These are phyloP conservation scores for Wickerhamomyces bovis DNA, from an alignment of 805 yeast genomes.

Conservation along the genomic window DNA sequence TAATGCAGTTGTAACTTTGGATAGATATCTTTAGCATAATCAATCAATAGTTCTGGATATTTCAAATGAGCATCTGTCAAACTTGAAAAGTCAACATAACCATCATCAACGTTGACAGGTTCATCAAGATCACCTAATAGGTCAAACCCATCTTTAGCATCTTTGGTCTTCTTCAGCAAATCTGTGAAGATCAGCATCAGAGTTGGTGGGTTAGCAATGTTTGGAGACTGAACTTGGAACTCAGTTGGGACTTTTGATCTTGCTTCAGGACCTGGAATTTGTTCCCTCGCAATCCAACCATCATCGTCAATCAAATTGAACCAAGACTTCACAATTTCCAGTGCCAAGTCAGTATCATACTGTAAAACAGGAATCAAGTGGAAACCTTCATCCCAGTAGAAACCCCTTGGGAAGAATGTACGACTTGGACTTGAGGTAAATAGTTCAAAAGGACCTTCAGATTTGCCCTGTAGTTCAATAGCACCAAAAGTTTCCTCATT, in stretches of 20 bases:
- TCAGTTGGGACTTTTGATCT: constrained; percentile 80
- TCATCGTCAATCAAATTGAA: constrained; percentile 75
- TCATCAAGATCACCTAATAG: constrained; percentile 25
- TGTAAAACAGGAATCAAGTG: constrained; percentile 77
- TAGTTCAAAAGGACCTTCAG: constrained; percentile 72
- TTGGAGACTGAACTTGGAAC: constrained; percentile 81
- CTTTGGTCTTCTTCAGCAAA: constrained; percentile 41
- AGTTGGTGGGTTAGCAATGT: constrained; percentile 94
- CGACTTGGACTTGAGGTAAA: constrained; percentile 88
- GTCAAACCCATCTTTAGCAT: constrained; percentile 8
- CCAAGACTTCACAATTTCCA: constrained; percentile 86
- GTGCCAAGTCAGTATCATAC: constrained; percentile 75
- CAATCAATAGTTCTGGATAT: constrained; percentile 52
- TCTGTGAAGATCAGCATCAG: constrained; percentile 66
- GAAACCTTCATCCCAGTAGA: constrained; percentile 98
- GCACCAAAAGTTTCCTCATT: constrained; percentile 67
- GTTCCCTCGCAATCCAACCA: constrained; percentile 97
- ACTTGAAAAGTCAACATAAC: constrained; percentile 23
- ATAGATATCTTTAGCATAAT: constrained; percentile 60
- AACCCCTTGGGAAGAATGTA: constrained; percentile 93
- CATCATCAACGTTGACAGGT: constrained; percentile 23
- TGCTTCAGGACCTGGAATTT: constrained; percentile 87
- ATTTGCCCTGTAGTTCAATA: constrained; percentile 39
- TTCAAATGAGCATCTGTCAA: constrained; percentile 48
- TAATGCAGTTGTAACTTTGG: constrained; percentile 74